phyloP scores from a whole-genome alignment of 192 early-diverging fungal species.

The Coemansia javaensis region DNA sequence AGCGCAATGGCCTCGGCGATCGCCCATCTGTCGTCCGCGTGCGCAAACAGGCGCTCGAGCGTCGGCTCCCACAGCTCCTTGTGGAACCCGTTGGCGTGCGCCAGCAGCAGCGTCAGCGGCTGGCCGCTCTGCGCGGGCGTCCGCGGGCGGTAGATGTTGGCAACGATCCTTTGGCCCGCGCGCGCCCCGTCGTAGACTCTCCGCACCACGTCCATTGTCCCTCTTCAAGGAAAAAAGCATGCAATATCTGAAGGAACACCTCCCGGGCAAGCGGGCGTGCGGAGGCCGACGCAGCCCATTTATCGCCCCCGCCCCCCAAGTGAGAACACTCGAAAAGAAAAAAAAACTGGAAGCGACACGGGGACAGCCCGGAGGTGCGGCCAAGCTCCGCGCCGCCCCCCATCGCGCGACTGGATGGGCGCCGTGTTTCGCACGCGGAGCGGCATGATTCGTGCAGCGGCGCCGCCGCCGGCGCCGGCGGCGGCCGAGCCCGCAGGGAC shows the following conservation, averaged over 20 bases:
- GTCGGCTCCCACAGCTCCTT: conserved; percentile 51
- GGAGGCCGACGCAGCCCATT: no score
- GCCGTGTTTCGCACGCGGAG: no score
- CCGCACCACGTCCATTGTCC: conserved; percentile 27
- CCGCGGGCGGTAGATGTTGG: conserved; percentile 26
- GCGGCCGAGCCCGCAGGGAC: no score
- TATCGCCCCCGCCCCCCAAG: no score
- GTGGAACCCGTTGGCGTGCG: conserved; percentile 51
- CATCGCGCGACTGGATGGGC: no score
- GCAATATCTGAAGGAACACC: no score
- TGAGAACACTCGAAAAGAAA: not conserved
- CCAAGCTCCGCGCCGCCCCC: no score
- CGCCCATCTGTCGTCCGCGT: conserved; percentile 4
- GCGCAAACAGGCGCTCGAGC: conserved; percentile 17
- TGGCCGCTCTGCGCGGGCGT: not conserved
- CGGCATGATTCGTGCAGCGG: no score
- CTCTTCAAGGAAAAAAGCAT: no score
- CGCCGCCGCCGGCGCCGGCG: no score
- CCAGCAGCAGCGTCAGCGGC: conserved; percentile 28
- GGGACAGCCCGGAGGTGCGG: no score
- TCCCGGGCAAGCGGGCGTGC: no score
- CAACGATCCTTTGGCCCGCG: conserved; percentile 25
- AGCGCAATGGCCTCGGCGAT: conserved; percentile 33
- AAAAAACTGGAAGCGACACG: not conserved
- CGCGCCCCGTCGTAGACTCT: conserved; percentile 24